Conservation (phyloP, 805 yeast species). For the Myxozyma neotropica region DNA sequence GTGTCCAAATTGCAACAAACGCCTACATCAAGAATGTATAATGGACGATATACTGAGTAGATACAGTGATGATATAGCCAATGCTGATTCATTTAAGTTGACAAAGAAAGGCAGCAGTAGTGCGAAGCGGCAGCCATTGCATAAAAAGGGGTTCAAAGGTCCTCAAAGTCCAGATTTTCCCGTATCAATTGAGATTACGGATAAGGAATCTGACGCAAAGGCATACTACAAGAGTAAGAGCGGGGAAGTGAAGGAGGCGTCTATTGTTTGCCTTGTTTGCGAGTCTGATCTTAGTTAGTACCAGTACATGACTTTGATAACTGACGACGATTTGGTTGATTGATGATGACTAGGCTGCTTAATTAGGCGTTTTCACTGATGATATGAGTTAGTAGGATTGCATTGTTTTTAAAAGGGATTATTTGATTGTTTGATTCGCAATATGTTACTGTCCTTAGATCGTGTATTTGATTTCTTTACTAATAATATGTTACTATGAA, state of each 20-base stretch:
- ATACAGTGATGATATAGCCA: constrained; percentile 13
- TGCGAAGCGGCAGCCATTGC: background rate
- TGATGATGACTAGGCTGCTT: too few species aligned
- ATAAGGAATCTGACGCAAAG: constrained; percentile 3
- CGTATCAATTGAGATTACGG: constrained; percentile 8
- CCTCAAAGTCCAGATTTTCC: background rate
- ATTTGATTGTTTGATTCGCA: too few species aligned
- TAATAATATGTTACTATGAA: too few species aligned
- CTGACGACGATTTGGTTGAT: too few species aligned
- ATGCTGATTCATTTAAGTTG: background rate
- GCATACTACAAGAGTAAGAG: constrained; percentile 9
- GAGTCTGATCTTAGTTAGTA: background rate
- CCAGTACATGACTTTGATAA: background rate
- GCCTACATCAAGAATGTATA: constrained; percentile 28
- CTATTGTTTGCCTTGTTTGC: constrained; percentile 14
- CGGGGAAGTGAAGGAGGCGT: constrained; percentile 11
- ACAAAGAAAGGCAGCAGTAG: background rate
- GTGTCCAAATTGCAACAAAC: constrained; percentile 22
- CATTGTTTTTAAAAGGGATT: too few species aligned
- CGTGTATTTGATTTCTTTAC: too few species aligned
- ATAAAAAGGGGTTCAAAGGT: background rate
- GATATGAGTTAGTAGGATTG: background rate
- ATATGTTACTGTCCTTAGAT: too few species aligned
- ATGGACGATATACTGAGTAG: constrained; percentile 20
- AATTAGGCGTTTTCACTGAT: too few species aligned